Evolutionary conservation across 2,329 filamentous ascomycete genomes (phyloP).

Genomic region (Xylaria sp.): DNA sequence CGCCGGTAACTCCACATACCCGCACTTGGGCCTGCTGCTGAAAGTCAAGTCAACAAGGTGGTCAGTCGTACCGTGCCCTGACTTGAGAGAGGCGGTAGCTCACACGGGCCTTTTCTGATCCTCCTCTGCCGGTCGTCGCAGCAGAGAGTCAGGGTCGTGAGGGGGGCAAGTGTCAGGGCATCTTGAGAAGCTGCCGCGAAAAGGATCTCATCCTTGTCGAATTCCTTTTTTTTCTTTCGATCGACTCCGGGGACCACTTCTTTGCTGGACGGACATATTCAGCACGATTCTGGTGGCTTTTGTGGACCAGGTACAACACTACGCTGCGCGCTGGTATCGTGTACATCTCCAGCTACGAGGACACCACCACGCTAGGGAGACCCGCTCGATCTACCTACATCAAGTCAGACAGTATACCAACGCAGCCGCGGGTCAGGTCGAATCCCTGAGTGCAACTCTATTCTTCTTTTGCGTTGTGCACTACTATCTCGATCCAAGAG

Average conservation of each 20-base stretch:
- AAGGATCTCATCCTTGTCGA: slow-evolving; percentile 26
- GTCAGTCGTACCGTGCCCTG: background rate
- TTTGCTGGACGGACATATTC: slow-evolving; percentile 22
- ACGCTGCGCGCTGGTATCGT: slow-evolving; percentile 13
- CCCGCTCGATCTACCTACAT: slow-evolving; percentile 33
- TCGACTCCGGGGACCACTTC: slow-evolving; percentile 22
- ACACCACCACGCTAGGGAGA: background rate
- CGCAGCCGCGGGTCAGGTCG: slow-evolving; percentile 30
- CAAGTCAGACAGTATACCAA: slow-evolving; percentile 29
- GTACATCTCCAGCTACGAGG: slow-evolving; percentile 23
- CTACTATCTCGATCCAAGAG: slow-evolving; percentile 23
- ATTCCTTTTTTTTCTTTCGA: slow-evolving; percentile 20
- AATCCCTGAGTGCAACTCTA: slow-evolving; percentile 32
- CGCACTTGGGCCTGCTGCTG: background rate
- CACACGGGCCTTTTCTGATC: background rate
- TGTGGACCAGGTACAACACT: slow-evolving; percentile 25
- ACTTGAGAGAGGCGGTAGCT: background rate
- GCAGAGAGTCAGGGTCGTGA: slow-evolving; percentile 15
- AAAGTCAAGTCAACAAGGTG: background rate
- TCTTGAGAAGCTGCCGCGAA: slow-evolving; percentile 15
- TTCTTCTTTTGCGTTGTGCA: slow-evolving; percentile 30
- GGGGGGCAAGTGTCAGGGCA: slow-evolving; percentile 20
- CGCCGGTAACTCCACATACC: background rate
- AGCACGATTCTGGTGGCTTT: slow-evolving; percentile 28
- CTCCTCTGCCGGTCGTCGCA: slow-evolving; percentile 10